Evolutionary conservation across 1,139 yeast species (phyloP), one percentile per base, ranked within the genome.

Genomic region (Entelexis sorbosivorans): DNA sequence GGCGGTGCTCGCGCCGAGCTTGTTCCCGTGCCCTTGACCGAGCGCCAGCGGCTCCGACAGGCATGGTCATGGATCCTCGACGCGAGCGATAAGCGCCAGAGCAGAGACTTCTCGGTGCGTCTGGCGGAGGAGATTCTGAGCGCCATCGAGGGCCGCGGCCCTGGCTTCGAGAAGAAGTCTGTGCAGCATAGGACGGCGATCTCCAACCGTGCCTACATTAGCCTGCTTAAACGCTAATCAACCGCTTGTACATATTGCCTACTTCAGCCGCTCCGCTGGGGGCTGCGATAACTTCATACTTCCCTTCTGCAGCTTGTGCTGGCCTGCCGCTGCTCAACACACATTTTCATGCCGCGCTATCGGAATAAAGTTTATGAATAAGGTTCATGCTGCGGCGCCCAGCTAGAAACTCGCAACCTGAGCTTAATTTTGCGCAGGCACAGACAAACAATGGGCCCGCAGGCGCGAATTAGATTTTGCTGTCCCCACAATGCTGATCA

Each of bases 11-110:
- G 89, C 64, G 82, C 82, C 56, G 77, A 66, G 55, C 75, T 81
- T 47, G 82, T 87, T 45, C 98, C 98, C 4, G 79, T 77, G 45
- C 95, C 97, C 13, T 73, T 89, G 63, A 80, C 77, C 50, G 79
- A 79, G 64, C 81, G 87, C 68, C 95, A 88, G 68, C 77, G 97
- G 67, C 72, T 80, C 60, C 78, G 96, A 68, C 79, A 77, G 63
- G 96, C 97, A 2, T 84, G 93, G 73, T 69, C 73, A 56, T 91
- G 97, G 97, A 82, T 91, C 48, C 69, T 88, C 53, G 95, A 87
- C 54, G 88, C 94, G 20, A 78, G 94, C 29, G 75, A 78, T 52
- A 82, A 82, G 65, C 81, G 94, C 66, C 82, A 80, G 50, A 80
- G 91, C 20, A 78, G 80, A 55, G 93, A 85, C 62, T 83, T 83